Base-by-base conservation (phyloP, 495 filamentous ascomycete genomes). In the Tuber calosporum region DNA sequence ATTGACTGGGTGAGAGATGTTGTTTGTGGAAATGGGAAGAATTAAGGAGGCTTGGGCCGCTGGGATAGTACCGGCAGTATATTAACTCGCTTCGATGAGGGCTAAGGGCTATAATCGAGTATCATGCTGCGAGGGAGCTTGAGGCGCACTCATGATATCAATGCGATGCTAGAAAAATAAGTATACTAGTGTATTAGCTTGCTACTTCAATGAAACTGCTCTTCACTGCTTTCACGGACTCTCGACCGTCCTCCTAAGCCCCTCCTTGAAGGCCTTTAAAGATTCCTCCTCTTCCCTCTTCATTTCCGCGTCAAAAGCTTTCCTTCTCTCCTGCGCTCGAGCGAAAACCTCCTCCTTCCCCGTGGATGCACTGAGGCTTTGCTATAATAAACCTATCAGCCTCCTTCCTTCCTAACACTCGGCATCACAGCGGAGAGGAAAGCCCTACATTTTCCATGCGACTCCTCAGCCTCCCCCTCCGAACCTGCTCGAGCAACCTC, bases 1-100 rank as follows among this genome's bases (percentile, higher is more conserved):
- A 79, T 90, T 43, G 78, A 82, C 38, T 84, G 79, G 76, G 82
- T 81, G 17, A 81, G 82, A 71, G 77, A 81, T 11, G 82, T 85
- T 74, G 73, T 85, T 62, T 78, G 79, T 67, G 37, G 74, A 38
- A 26, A 40, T 20, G 26, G 39, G 73, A 41, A 34, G 15, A 30
- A 71, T 36, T 26, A 45, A 26, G 17, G 34, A 36, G 38, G 11
- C n/a, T 45, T 69, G 20, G 26, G 15, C 13, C 20, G 13, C 66
- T 34, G 34, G 13, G 69, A 45, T 43, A n/a, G 11, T 45, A 26
- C 43, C n/a, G 8, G 48, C 4, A n/a, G n/a, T 20, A 38, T 40
- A 30, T 15, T 73, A 38, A 42, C 68, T 72, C 38, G n/a, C 53
- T 17, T 15, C 6, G 17, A 20, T n/a, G 34, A 36, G 40, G 73